These are phyloP conservation scores for Penicillium sp. DNA, from an alignment of 2,329 filamentous ascomycete species.

Conservation along the genomic window DNA sequence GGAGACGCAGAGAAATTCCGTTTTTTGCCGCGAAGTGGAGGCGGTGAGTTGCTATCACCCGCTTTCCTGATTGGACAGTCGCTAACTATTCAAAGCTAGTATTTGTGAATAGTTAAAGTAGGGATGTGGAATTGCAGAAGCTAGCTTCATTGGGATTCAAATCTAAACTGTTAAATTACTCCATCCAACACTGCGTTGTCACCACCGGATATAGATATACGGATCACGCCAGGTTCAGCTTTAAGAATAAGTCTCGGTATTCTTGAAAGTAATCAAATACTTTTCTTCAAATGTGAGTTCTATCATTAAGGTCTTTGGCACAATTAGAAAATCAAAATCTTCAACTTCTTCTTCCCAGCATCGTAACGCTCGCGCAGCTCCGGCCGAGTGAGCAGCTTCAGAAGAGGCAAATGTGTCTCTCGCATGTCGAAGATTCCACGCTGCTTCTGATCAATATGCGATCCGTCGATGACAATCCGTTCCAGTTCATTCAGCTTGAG, in stretches of 20 bases:
- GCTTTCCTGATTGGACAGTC: constrained; percentile 5
- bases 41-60: constrained; percentile 21
- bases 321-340: constrained; percentile 47
- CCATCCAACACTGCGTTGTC: too few relatives aligned
- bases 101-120: too few relatives aligned
- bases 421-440: constrained; percentile 91
- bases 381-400: constrained; percentile 64
- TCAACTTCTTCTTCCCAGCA: constrained; percentile 50
- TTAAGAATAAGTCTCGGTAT: neutral
- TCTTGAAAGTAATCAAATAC: neutral
- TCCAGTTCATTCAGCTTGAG: constrained; percentile 67
- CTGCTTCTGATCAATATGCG: constrained; percentile 92
- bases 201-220: neutral
- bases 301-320: neutral
- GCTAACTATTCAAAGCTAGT: neutral
- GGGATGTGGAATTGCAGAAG: neutral
- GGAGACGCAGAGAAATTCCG: constrained; percentile 25
- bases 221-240: neutral
- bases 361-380: constrained; percentile 68
- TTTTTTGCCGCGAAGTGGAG: constrained; percentile 26
- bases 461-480: constrained; percentile 81
- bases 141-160: too few relatives aligned
- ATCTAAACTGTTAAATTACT: too few relatives aligned
- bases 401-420: constrained; percentile 77
- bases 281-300: neutral